phyloP scores from a whole-genome alignment of 2,329 filamentous ascomycete species.

The Lithohypha guttulata region DNA sequence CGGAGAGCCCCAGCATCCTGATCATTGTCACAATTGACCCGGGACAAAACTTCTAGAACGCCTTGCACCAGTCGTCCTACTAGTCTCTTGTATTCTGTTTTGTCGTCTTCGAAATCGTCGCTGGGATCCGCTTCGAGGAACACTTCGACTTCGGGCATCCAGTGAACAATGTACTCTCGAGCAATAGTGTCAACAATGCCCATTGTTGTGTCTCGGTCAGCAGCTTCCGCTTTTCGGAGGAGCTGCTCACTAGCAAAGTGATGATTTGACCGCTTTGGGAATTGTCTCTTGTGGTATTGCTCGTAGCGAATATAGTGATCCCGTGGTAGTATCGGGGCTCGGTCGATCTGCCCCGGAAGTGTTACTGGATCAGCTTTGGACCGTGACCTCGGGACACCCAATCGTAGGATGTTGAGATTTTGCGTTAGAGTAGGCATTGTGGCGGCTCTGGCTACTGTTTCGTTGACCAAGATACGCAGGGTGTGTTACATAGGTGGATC shows the following conservation, averaged over 20 bases:
- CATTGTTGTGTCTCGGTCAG: constrained; percentile 1
- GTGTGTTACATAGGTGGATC: no score
- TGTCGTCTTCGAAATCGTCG: not conserved
- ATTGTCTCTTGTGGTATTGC: constrained; percentile 1
- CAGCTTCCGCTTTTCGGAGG: constrained; percentile 1
- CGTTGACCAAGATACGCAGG: no score
- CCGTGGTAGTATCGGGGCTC: not conserved
- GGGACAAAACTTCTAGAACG: not conserved
- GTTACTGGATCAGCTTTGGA: not conserved
- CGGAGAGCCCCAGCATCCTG: not conserved
- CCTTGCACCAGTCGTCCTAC: not conserved
- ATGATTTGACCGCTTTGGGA: not conserved
- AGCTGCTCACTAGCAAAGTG: not conserved
- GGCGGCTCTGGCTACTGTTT: no score
- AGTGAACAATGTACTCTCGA: constrained; percentile 1
- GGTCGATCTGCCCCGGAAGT: no score
- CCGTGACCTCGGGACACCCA: not conserved
- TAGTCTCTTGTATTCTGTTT: not conserved
- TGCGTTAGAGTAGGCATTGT: constrained; percentile 1
- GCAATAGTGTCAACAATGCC: constrained; percentile 4
- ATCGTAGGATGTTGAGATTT: not conserved
- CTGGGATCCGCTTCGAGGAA: not conserved
- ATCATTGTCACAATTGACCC: not conserved
- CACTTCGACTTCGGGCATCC: constrained; percentile 3
- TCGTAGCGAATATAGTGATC: constrained; percentile 1